These are phyloP conservation scores for Boletus vinaceobasis DNA, from an alignment of 768 basidiomycete genomes.

Conservation along the genomic window DNA sequence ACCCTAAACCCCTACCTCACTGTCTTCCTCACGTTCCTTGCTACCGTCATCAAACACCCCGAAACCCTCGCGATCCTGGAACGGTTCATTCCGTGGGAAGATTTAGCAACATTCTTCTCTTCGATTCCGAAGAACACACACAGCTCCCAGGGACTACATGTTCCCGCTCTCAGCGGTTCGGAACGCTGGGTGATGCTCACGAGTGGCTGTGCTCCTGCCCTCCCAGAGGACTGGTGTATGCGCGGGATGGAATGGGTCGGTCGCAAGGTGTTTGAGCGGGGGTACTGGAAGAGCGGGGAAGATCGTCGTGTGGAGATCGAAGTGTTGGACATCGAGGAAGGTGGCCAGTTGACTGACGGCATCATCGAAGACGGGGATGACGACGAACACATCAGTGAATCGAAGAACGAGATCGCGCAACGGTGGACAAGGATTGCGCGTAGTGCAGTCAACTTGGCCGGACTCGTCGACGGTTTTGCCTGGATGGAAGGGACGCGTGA, in stretches of 20 bases:
- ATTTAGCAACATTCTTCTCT: constrained; percentile 63
- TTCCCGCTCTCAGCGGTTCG: constrained; percentile 29
- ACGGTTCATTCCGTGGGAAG: constrained; percentile 80
- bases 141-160: constrained; percentile 41
- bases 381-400: constrained; percentile 32
- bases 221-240: constrained; percentile 94
- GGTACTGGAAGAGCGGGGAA: constrained; percentile 86
- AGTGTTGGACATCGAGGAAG: constrained; percentile 63
- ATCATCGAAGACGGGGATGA: constrained; percentile 78
- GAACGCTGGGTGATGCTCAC: constrained; percentile 69
- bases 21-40: constrained; percentile 83
- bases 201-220: constrained; percentile 61
- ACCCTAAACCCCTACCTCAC: constrained; percentile 85
- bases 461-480: constrained; percentile 70
- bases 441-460: constrained; percentile 62
- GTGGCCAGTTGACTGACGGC: constrained; percentile 62
- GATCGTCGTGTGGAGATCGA: constrained; percentile 71
- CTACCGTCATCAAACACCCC: constrained; percentile 66
- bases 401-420: constrained; percentile 40
- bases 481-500: constrained; percentile 57
- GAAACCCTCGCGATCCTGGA: constrained; percentile 63
- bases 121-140: constrained; percentile 54
- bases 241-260: constrained; percentile 97
- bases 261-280: constrained; percentile 84
- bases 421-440: constrained; percentile 79